Conservation (phyloP, 1,139 yeast species). For the Yamadazyma diospyri region DNA sequence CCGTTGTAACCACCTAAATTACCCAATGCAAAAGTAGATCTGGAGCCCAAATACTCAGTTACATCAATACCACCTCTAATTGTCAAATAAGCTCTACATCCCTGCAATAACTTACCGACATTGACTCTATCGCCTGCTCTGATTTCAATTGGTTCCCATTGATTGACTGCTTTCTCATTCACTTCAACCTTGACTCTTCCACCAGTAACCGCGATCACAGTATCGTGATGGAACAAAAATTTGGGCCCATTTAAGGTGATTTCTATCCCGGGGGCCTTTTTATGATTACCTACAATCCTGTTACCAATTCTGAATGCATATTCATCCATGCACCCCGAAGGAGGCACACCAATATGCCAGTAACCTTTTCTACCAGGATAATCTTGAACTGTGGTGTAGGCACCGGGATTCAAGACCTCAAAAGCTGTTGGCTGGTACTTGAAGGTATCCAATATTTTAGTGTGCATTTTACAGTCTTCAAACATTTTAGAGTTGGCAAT, state of each 20-base stretch:
- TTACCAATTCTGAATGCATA: constrained; percentile 88
- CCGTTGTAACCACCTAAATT: constrained; percentile 95
- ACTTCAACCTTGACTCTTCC: constrained; percentile 68
- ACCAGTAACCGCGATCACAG: constrained; percentile 81
- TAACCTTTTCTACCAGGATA: constrained; percentile 88
- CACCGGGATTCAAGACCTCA: constrained; percentile 84
- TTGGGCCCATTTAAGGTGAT: constrained; percentile 86
- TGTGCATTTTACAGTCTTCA: constrained; percentile 75
- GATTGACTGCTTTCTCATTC: constrained; percentile 51
- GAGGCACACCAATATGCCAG: constrained; percentile 95
- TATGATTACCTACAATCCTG: constrained; percentile 82
- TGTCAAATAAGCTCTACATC: constrained; percentile 88
- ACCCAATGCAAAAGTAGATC: constrained; percentile 94
- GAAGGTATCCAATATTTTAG: constrained; percentile 82
- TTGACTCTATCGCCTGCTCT: constrained; percentile 71
- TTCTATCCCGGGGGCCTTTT: constrained; percentile 84
- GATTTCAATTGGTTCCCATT: constrained; percentile 68
- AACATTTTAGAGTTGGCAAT: constrained; percentile 85
- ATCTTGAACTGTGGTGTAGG: constrained; percentile 93
- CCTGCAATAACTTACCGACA: constrained; percentile 76
- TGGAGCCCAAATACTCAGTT: constrained; percentile 90
- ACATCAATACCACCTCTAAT: constrained; percentile 93
- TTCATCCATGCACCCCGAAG: constrained; percentile 97
- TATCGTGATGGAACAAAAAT: constrained; percentile 74
- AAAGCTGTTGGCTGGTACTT: constrained; percentile 78